Evolutionary conservation across 2,329 filamentous ascomycete genomes (phyloP).

Genomic region (Fusarium graminum): DNA sequence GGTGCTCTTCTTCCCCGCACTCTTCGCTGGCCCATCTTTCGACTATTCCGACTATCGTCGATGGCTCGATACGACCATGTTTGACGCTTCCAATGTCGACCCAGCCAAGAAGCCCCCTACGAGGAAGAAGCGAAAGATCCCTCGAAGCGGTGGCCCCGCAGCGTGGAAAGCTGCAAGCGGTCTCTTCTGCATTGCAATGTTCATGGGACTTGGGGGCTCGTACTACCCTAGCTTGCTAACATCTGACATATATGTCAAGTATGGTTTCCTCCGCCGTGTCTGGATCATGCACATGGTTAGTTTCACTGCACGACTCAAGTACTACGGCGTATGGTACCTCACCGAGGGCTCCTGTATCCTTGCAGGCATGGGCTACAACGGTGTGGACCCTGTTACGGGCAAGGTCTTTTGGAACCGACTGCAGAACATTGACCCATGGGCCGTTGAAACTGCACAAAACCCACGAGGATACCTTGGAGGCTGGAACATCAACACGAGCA

Average conservation of each 20-base stretch:
- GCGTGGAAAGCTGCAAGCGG: slow-evolving; percentile 80
- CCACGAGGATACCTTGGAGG: slow-evolving; percentile 89
- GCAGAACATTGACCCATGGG: slow-evolving; percentile 88
- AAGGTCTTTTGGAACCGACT: slow-evolving; percentile 90
- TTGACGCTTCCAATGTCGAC: slow-evolving; percentile 84
- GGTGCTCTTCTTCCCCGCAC: slow-evolving; percentile 92
- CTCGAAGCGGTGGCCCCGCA: slow-evolving; percentile 88
- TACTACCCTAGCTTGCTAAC: slow-evolving; percentile 76
- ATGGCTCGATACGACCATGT: slow-evolving; percentile 96
- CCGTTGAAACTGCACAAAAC: slow-evolving; percentile 92
- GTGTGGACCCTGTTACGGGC: slow-evolving; percentile 85
- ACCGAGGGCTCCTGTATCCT: slow-evolving; percentile 96
- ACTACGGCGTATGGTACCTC: slow-evolving; percentile 95
- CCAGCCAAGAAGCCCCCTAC: slow-evolving; percentile 87
- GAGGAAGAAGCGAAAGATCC: slow-evolving; percentile 90
- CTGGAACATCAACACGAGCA: slow-evolving; percentile 99
- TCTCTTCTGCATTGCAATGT: slow-evolving; percentile 82
- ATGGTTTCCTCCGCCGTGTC: slow-evolving; percentile 78
- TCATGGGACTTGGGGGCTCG: slow-evolving; percentile 76
- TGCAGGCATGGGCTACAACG: slow-evolving; percentile 93
- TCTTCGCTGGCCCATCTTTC: slow-evolving; percentile 92
- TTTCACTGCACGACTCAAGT: slow-evolving; percentile 87
- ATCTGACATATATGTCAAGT: slow-evolving; percentile 73
- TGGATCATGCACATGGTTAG: slow-evolving; percentile 87
- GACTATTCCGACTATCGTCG: slow-evolving; percentile 93